Conservation (phyloP, 164 flowering plant genomes). For the Vitis amurensis region DNA sequence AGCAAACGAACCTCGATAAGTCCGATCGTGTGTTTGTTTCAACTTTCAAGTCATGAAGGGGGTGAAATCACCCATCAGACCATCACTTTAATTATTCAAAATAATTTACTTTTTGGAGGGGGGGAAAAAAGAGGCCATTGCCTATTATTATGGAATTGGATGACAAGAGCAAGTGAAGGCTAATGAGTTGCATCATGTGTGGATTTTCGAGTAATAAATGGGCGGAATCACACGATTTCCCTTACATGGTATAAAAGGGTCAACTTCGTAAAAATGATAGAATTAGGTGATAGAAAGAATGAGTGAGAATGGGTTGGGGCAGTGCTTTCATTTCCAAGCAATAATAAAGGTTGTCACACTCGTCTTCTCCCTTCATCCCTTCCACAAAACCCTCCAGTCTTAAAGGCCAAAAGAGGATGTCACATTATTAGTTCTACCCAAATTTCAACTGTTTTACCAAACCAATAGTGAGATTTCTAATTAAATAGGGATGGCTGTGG, state of each 20-base stretch:
- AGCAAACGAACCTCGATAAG: no score
- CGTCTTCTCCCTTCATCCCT: neutral
- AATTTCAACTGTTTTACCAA: slow-evolving; percentile 1
- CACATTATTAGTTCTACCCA: neutral
- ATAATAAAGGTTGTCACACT: slow-evolving; percentile 4
- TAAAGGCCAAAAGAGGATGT: neutral
- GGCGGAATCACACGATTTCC: no score
- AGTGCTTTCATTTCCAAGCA: slow-evolving; percentile 3
- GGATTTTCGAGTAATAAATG: no score
- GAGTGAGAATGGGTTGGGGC: no score
- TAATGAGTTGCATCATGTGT: slow-evolving; percentile 11
- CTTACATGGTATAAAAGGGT: no score
- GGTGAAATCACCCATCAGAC: no score
- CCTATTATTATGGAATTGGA: neutral
- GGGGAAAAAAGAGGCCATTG: neutral
- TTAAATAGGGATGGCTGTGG: neutral
- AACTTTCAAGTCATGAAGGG: no score
- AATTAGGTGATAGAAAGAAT: no score
- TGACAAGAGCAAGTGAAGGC: neutral
- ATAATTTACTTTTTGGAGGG: no score
- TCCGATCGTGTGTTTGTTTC: no score
- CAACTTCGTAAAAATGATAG: no score
- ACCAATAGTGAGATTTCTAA: neutral
- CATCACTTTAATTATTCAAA: no score
- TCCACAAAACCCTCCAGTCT: neutral